These are phyloP conservation scores for Terana coerulea DNA, from an alignment of 768 basidiomycete genomes.

Conservation along the genomic window DNA sequence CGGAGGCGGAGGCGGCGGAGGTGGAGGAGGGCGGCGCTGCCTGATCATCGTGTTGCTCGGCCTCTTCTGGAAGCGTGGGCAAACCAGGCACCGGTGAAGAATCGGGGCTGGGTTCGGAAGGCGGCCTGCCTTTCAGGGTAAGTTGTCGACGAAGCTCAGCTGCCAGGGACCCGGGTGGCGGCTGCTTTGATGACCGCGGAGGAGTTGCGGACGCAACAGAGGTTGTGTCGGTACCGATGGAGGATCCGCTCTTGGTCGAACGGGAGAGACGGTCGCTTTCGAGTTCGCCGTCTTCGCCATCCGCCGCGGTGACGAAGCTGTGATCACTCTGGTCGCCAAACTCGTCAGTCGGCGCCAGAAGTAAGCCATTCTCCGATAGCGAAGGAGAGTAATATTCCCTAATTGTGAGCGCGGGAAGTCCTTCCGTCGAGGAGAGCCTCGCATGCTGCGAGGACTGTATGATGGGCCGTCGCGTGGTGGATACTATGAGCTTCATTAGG, in stretches of 20 bases:
- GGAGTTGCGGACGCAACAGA: conserved; percentile 48
- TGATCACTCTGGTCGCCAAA: conserved; percentile 37
- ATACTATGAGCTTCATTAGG: conserved; percentile 40
- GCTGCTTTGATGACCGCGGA: conserved; percentile 23
- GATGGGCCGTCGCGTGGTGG: conserved; percentile 53
- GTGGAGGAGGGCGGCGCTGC: conserved; percentile 25
- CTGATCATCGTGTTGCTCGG: conserved; percentile 12
- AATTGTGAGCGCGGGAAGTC: conserved; percentile 27
- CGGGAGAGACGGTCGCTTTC: conserved; percentile 42
- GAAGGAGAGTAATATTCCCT: conserved; percentile 38
- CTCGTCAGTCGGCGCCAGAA: conserved; percentile 43
- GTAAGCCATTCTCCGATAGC: conserved; percentile 31
- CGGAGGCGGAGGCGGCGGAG: conserved; percentile 34
- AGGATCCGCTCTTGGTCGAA: conserved; percentile 39
- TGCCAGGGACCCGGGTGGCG: conserved; percentile 47
- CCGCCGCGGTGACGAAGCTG: conserved; percentile 28
- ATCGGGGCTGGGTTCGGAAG: conserved; percentile 35
- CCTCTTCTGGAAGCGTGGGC: conserved; percentile 40
- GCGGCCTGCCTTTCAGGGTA: conserved; percentile 42
- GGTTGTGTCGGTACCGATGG: conserved; percentile 55
- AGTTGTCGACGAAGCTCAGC: conserved; percentile 64
- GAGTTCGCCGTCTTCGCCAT: conserved; percentile 51
- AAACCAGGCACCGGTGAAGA: conserved; percentile 26
- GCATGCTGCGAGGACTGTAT: conserved; percentile 64
- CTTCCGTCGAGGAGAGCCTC: conserved; percentile 62